Base-by-base conservation (phyloP, 1,284 basidiomycete species). In the Leccinum glutinopallens region DNA sequence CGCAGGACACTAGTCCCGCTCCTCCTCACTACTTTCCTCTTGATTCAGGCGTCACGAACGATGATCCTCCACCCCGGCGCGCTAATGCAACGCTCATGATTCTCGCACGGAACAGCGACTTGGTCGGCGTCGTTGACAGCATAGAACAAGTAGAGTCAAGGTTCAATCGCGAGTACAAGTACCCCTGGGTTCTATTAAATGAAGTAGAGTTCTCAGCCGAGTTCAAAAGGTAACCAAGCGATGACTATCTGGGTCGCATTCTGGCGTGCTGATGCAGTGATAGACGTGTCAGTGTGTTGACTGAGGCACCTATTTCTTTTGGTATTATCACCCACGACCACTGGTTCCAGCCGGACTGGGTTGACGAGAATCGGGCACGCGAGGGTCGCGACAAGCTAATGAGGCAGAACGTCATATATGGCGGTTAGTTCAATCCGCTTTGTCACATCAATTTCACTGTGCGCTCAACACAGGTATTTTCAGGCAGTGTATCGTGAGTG, bases 341-440 rank as follows among this genome's bases (percentile, higher is more conserved):
- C 66, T 96, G 94, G 94, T 79, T 81, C 65, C 91, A 94, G 74
- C 92, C 93, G 0, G 84, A 87, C 29, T 94, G 90, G 89, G 89
- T 93, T 65, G 89, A 93, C 66, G 89, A 93, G 72, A 80, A 84
- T 5, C 83, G 81, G 58, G 93, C 93, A 2, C 80, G 77, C 19
- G 81, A 80, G 56, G 83, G 85, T 22, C 82, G 93, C 62, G 80
- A 84, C 58, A 81, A 82, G 67, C 85, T 92, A 80, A 81, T 82
- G 64, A 75, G 77, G 67, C 81, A 90, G 72, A 81, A 86, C 59
- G 86, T 93, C 69, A 88, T 92, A 60, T 91, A 92, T 70, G 91
- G 86, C 4, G 85, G 86, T 77, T 80, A 69, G 72, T 71, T 51
- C 55, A 8, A 53, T 43, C 49, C 49, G 7, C 29, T 35, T 59